Evolutionary conservation across 1,284 basidiomycete genomes (phyloP).

Genomic region (Pseudozyma sp.): DNA sequence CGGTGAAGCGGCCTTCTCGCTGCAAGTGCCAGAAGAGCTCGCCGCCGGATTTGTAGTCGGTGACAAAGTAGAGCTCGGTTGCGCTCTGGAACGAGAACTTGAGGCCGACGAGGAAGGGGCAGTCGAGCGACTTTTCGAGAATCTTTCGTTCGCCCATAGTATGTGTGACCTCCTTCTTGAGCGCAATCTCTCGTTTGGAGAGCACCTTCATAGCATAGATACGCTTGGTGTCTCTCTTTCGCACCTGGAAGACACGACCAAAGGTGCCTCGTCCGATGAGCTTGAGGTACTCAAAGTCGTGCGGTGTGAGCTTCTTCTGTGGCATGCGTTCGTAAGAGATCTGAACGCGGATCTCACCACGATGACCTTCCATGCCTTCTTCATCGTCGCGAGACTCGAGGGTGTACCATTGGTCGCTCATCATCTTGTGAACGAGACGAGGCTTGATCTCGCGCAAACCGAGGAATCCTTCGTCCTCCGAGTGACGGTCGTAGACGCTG

Average conservation of each 20-base stretch:
- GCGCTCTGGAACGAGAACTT: constrained; percentile 99
- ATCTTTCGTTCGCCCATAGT: constrained; percentile 99
- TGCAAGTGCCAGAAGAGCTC: constrained; percentile 97
- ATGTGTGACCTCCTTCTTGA: constrained; percentile 99
- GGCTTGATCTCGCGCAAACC: constrained; percentile 93
- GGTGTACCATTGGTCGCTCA: constrained; percentile 98
- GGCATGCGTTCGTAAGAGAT: constrained; percentile 81
- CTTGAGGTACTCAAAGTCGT: constrained; percentile 97
- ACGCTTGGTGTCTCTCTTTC: constrained; percentile 95
- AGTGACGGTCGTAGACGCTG: constrained; percentile 91
- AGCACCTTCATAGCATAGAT: constrained; percentile 99
- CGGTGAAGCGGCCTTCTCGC: constrained; percentile 94
- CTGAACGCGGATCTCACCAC: constrained; percentile 92
- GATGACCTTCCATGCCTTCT: constrained; percentile 34
- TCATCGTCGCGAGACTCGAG: constrained; percentile 71
- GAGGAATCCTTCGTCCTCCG: constrained; percentile 86
- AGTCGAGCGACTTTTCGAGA: constrained; percentile 90
- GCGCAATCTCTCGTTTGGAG: constrained; percentile 97
- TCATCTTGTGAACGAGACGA: constrained; percentile 86
- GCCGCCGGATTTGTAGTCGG: constrained; percentile 98
- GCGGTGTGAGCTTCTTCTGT: constrained; percentile 67
- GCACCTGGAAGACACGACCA: constrained; percentile 96
- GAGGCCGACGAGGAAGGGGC: constrained; percentile 96
- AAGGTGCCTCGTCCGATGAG: constrained; percentile 98
- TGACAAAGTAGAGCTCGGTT: constrained; percentile 93